phyloP scores from a whole-genome alignment of 1,284 basidiomycete species.

The Ceratobasidium sp. region DNA sequence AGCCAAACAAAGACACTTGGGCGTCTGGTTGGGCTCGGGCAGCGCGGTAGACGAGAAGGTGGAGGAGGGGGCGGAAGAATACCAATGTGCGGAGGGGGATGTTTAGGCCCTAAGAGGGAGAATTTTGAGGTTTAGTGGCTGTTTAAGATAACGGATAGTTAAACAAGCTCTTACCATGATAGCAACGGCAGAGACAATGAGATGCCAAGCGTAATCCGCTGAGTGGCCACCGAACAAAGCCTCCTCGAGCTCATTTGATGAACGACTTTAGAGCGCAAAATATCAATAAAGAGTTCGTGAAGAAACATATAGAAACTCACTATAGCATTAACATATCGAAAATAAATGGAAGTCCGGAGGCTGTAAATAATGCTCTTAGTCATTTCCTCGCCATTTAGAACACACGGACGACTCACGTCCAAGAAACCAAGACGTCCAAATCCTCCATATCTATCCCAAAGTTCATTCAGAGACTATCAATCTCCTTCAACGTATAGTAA shows the following conservation, averaged over 20 bases:
- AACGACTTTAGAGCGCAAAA: conserved; percentile 61
- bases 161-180: conserved; percentile 63
- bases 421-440: conserved; percentile 80
- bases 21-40: conserved; percentile 73
- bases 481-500: not conserved
- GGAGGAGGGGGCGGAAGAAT: conserved; percentile 74
- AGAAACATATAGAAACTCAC: conserved; percentile 57
- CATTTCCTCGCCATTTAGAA: not conserved
- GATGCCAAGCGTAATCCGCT: conserved; percentile 78
- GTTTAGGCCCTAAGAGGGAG: conserved; percentile 62
- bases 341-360: conserved; percentile 67
- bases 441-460: conserved; percentile 72
- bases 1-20: conserved; percentile 77
- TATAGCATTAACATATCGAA: conserved; percentile 84
- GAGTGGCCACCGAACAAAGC: conserved; percentile 68
- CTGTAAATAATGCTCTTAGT: conserved; percentile 53
- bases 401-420: conserved; percentile 63
- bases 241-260: conserved; percentile 70
- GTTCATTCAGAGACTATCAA: not conserved
- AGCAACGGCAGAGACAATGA: conserved; percentile 64
- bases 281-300: conserved; percentile 1
- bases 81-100: conserved; percentile 68
- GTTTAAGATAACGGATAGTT: not conserved
- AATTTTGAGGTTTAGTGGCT: not conserved
- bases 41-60: conserved; percentile 74